phyloP scores from a whole-genome alignment of 768 basidiomycete species.

The Xerocomus spinulosus region DNA sequence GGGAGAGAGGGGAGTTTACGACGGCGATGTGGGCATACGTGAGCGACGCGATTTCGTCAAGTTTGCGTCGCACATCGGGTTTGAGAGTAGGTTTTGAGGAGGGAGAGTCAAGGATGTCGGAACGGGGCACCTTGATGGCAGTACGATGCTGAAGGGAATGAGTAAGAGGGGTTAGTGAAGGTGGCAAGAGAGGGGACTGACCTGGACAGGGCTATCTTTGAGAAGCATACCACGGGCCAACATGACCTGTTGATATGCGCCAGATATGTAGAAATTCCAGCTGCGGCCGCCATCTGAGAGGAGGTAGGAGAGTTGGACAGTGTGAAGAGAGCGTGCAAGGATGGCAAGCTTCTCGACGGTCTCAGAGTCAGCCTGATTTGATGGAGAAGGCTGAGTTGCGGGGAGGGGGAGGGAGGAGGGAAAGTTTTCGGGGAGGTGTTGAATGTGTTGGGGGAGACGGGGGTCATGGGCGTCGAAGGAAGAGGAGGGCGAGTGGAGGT shows the following conservation, averaged over 20 bases:
- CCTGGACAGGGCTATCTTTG: slow-evolving; percentile 85
- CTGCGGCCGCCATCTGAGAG: slow-evolving; percentile 60
- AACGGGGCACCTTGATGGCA: slow-evolving; percentile 85
- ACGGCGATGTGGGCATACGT: slow-evolving; percentile 93
- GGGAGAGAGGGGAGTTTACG: slow-evolving; percentile 75
- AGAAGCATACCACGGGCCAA: slow-evolving; percentile 82
- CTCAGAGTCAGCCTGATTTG: slow-evolving; percentile 53
- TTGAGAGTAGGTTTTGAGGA: slow-evolving; percentile 77
- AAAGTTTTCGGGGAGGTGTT: slow-evolving; percentile 28
- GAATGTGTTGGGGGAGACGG: slow-evolving; percentile 41
- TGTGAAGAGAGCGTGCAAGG: slow-evolving; percentile 75
- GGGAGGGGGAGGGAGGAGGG: slow-evolving; percentile 39
- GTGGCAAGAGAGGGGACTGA: slow-evolving; percentile 28
- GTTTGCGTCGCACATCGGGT: slow-evolving; percentile 70
- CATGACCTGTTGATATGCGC: slow-evolving; percentile 91
- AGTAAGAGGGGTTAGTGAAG: slow-evolving; percentile 9
- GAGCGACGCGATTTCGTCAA: slow-evolving; percentile 93
- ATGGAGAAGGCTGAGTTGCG: slow-evolving; percentile 26
- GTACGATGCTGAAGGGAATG: slow-evolving; percentile 60
- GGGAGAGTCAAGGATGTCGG: slow-evolving; percentile 87
- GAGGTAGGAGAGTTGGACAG: slow-evolving; percentile 79
- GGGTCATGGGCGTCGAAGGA: slow-evolving; percentile 60
- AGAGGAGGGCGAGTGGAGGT: slow-evolving; percentile 51
- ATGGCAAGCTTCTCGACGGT: slow-evolving; percentile 76
- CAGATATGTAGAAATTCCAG: slow-evolving; percentile 90